Evolutionary conservation across 2,329 filamentous ascomycete species (phyloP).

Genomic region (Hypoxylon sp.): DNA sequence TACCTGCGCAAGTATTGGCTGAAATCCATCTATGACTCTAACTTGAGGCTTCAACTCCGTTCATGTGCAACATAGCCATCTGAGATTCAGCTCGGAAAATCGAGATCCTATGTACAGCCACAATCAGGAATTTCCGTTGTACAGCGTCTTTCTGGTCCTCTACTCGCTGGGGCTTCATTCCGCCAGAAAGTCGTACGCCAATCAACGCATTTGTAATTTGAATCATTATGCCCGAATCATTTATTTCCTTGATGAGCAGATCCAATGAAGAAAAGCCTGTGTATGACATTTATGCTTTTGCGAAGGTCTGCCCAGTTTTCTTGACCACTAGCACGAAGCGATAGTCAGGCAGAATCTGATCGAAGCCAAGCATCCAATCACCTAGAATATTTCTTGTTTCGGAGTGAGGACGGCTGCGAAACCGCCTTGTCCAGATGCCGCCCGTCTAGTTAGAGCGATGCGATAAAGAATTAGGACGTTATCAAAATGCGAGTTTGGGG

Average conservation of each 20-base stretch:
- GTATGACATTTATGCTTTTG: constrained; percentile 19
- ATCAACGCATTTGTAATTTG: constrained; percentile 22
- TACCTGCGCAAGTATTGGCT: constrained; percentile 4
- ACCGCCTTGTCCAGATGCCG: constrained; percentile 19
- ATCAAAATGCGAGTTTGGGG: constrained; percentile 38
- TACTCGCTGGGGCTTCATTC: constrained; percentile 21
- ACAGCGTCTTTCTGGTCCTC: constrained; percentile 13
- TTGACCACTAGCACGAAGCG: constrained; percentile 16
- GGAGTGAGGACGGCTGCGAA: constrained; percentile 27
- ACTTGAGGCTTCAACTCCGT: constrained; percentile 3
- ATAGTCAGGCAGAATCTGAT: constrained; percentile 23
- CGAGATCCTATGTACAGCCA: constrained; percentile 21
- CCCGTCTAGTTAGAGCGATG: constrained; percentile 29
- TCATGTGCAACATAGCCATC: constrained; percentile 1
- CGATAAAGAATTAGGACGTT: constrained; percentile 32
- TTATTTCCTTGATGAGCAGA: constrained; percentile 16
- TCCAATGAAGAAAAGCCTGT: constrained; percentile 24
- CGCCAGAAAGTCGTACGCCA: constrained; percentile 10
- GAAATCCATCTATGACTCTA: not conserved
- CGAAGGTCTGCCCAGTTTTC: not conserved
- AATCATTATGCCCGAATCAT: constrained; percentile 21
- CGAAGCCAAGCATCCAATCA: constrained; percentile 35
- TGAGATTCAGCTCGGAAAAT: constrained; percentile 22
- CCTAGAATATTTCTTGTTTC: constrained; percentile 4
- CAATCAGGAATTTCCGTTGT: constrained; percentile 19